Conservation (phyloP, 495 filamentous ascomycete genomes). For the Tuber borchii region DNA sequence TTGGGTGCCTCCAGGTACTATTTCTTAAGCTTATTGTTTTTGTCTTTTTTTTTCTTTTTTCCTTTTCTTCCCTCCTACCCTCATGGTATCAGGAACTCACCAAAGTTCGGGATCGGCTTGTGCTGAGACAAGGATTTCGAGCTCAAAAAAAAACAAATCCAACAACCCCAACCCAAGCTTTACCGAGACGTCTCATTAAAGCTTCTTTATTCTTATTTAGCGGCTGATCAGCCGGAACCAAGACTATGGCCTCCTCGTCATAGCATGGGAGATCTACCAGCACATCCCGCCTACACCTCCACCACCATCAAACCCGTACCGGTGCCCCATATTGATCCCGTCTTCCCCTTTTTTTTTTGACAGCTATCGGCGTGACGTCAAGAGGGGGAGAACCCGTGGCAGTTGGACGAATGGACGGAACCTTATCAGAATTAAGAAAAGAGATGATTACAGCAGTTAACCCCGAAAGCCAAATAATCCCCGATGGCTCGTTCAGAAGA, state of each 20-base stretch:
- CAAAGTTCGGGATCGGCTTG: constrained; percentile 31
- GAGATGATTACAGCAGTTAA: constrained; percentile 29
- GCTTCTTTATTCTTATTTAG: constrained; percentile 19
- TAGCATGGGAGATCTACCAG: constrained; percentile 25
- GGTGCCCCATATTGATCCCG: constrained; percentile 8
- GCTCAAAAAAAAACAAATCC: background rate
- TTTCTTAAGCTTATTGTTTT: background rate
- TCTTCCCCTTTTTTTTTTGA: constrained; percentile 22
- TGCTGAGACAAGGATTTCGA: constrained; percentile 25
- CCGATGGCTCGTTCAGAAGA: constrained; percentile 31
- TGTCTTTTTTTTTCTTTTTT: background rate
- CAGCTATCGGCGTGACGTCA: constrained; percentile 10
- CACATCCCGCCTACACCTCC: background rate
- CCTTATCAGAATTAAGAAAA: constrained; percentile 28
- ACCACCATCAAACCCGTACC: background rate
- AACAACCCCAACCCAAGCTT: background rate
- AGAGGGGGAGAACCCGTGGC: background rate
- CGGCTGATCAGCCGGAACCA: constrained; percentile 33
- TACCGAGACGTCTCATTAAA: constrained; percentile 28
- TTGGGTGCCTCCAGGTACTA: background rate
- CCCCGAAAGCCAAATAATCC: constrained; percentile 29
- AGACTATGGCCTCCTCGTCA: constrained; percentile 35
- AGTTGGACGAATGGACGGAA: constrained; percentile 15
- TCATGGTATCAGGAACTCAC: background rate
- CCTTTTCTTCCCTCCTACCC: background rate